phyloP scores from a whole-genome alignment of 345 rosid species.

The Gossypium arboreum region DNA sequence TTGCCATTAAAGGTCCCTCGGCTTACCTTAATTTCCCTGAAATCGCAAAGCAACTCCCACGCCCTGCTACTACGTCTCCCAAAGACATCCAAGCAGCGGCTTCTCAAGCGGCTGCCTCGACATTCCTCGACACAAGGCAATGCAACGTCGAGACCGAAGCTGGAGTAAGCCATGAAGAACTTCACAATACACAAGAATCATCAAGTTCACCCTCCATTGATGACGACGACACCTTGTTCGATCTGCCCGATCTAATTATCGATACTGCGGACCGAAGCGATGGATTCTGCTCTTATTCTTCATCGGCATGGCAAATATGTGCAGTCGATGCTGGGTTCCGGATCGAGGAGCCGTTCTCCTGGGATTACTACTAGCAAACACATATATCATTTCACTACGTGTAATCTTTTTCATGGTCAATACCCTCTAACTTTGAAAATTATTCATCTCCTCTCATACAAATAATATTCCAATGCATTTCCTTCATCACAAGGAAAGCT shows the following conservation, averaged over 20 bases:
- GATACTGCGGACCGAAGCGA: slow-evolving; percentile 35
- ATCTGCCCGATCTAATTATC: slow-evolving; percentile 74
- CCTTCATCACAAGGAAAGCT: neutral
- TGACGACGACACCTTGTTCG: slow-evolving; percentile 68
- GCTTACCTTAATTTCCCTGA: slow-evolving; percentile 68
- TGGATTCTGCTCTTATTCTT: slow-evolving; percentile 42
- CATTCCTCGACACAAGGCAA: slow-evolving; percentile 23
- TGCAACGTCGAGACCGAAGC: slow-evolving; percentile 16
- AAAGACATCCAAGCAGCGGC: slow-evolving; percentile 65
- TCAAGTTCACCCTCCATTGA: slow-evolving; percentile 37
- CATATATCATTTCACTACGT: neutral
- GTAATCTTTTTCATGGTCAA: neutral
- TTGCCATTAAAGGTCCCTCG: slow-evolving; percentile 64
- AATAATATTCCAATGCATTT: slow-evolving; percentile 3
- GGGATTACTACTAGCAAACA: slow-evolving; percentile 32
- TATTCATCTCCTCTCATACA: neutral
- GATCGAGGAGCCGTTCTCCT: slow-evolving; percentile 58
- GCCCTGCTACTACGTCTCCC: slow-evolving; percentile 45
- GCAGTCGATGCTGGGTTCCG: slow-evolving; percentile 55
- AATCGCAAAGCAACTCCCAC: slow-evolving; percentile 42
- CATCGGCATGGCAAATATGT: slow-evolving; percentile 61
- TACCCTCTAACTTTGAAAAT: neutral
- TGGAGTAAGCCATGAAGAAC: slow-evolving; percentile 27
- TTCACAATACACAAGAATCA: slow-evolving; percentile 34
- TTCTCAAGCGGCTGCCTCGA: slow-evolving; percentile 41